Evolutionary conservation across 306 rosid species (phyloP), one percentile per base, ranked within the genome.

Genomic region (Hippophae gyantsensis): DNA sequence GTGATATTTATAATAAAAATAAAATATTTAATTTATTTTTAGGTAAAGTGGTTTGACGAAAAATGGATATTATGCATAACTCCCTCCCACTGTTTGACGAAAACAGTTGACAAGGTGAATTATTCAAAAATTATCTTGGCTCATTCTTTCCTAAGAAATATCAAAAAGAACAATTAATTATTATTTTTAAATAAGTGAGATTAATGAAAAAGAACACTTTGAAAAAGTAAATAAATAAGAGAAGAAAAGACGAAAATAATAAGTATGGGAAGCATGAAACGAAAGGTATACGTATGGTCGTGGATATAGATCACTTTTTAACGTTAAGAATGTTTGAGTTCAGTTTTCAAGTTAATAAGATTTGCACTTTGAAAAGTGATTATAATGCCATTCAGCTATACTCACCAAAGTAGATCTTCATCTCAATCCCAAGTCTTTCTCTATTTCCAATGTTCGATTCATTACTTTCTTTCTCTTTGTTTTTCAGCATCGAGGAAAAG

Each of bases 401-500:
- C 69, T 70, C 46, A 0, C 70, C 75, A 66, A 69, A 65, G 68
- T 58, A 69, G 78, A 71, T 66, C 69, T 57, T 27, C 32, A 26
- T 69, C 56, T 72, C 69, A 69, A 56, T 64, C 78, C 78, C 69
- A 63, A 75, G 63, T 67, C 68, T 78, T 75, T 81, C 74, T 25
- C 84, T 62, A 72, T 78, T 81, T 78, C 84, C 84, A 72, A 81
- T 63, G 56, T 61, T 59, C 69, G 56, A 73, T 59, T 71, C 52
- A 73, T 69, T 61, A 53, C 82, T 78, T 78, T 58, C 46, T 48
- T 61, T 55, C 58, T 50, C 23, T 63, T 75, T 69, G 66, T 50
- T 67, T 72, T 62, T 56, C 58, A 66, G 67, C 45, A 67, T 65
- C 64, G 38, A 32, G 38, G 38, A 32, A 32, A 32, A 18, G 23